Evolutionary conservation across 805 yeast genomes (phyloP).

Genomic region (Sugiyamaella valdiviana): DNA sequence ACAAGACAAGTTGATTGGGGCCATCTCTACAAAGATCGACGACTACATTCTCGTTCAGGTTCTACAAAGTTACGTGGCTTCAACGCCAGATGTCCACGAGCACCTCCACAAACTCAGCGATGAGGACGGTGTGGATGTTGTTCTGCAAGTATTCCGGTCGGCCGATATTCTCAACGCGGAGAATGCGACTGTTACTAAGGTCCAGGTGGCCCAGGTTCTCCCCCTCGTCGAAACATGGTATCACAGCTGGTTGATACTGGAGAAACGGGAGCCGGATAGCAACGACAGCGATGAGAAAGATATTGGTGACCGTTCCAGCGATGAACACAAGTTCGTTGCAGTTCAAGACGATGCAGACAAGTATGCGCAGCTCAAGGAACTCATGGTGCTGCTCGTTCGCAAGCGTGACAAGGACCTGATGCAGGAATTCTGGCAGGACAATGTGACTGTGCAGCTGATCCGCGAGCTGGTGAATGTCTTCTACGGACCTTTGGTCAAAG

Average conservation of each 20-base stretch:
- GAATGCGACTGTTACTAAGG: neutral
- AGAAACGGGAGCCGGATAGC: neutral
- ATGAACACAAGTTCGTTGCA: too few relatives aligned
- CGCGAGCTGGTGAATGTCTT: constrained; percentile 67
- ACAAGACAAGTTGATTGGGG: constrained; percentile 48
- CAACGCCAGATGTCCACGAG: constrained; percentile 23
- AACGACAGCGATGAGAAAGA: neutral
- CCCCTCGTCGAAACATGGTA: constrained; percentile 27
- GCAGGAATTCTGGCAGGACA: constrained; percentile 78
- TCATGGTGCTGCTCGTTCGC: constrained; percentile 57
- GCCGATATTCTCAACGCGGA: neutral
- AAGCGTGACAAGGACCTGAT: constrained; percentile 70
- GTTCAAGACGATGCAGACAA: constrained; percentile 33
- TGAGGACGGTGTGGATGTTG: constrained; percentile 23
- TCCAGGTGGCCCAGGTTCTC: neutral
- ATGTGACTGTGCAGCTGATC: constrained; percentile 67
- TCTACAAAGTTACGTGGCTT: constrained; percentile 19
- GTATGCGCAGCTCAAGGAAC: constrained; percentile 51
- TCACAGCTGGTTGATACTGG: constrained; percentile 29
- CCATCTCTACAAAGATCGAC: constrained; percentile 38
- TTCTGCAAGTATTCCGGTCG: constrained; percentile 12
- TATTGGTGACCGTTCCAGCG: constrained; percentile 18
- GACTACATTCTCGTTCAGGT: constrained; percentile 21
- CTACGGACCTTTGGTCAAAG: constrained; percentile 64
- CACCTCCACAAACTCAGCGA: constrained; percentile 31